Evolutionary conservation across 495 filamentous ascomycete species (phyloP).

Genomic region (Penicillium paxilli): DNA sequence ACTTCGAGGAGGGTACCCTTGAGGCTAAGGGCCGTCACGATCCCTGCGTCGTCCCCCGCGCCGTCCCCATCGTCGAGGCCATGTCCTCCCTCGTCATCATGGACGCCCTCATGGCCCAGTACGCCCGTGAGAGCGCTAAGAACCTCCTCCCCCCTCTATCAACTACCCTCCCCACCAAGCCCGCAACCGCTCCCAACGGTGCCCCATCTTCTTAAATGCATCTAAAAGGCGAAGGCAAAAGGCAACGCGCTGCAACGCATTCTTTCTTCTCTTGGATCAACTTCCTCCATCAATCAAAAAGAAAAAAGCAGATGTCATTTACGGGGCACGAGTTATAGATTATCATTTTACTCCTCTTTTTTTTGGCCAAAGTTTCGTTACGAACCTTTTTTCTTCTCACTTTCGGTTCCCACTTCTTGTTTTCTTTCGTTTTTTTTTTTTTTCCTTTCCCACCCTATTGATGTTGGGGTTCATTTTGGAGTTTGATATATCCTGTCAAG

Average conservation of each 20-base stretch:
- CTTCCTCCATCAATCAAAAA: too few relatives aligned
- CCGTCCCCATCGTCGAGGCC: slow-evolving; percentile 93
- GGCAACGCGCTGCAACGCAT: too few relatives aligned
- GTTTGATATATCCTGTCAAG: slow-evolving; percentile 14
- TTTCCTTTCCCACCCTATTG: background rate
- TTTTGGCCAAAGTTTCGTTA: too few relatives aligned
- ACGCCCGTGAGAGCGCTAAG: slow-evolving; percentile 58
- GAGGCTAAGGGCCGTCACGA: slow-evolving; percentile 97
- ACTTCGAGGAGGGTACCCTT: slow-evolving; percentile 69
- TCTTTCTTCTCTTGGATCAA: too few relatives aligned
- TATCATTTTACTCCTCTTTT: slow-evolving; percentile 4
- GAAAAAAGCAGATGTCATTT: background rate
- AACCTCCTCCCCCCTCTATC: slow-evolving; percentile 41
- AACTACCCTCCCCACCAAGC: slow-evolving; percentile 37
- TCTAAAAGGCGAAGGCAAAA: background rate
- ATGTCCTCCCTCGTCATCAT: slow-evolving; percentile 92
- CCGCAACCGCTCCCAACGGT: slow-evolving; percentile 25
- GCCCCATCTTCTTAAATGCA: slow-evolving; percentile 11
- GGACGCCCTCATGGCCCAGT: slow-evolving; percentile 88
- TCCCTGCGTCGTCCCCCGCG: slow-evolving; percentile 91
- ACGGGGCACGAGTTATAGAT: slow-evolving; percentile 14
- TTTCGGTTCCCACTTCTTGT: too few relatives aligned
- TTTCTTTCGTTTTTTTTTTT: background rate
- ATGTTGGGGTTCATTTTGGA: background rate
- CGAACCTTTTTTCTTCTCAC: too few relatives aligned